Conservation (phyloP, 148 eudicot genomes). For the Salicornia ramosissima region DNA sequence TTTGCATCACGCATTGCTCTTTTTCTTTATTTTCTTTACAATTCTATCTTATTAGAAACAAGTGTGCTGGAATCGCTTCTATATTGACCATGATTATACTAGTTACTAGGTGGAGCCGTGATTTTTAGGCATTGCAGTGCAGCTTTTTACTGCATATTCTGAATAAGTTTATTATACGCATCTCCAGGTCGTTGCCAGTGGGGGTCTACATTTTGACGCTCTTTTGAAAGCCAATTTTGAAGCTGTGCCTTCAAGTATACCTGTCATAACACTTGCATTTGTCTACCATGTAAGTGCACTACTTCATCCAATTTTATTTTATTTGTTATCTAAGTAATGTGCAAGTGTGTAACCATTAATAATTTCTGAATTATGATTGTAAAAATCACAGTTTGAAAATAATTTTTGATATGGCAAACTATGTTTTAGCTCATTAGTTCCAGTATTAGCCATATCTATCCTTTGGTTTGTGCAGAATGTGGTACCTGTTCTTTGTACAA, state of each 20-base stretch:
- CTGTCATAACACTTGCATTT: constrained; percentile 81
- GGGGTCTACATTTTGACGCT: constrained; percentile 80
- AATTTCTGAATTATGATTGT: not conserved
- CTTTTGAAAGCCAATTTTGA: constrained; percentile 74
- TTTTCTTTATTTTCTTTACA: not conserved
- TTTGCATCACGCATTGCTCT: not conserved
- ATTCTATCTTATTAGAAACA: not conserved
- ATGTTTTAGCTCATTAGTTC: constrained; percentile 1
- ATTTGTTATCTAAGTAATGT: not conserved
- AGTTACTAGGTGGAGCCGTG: not conserved
- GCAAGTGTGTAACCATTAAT: too few species aligned
- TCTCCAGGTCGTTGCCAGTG: constrained; percentile 71
- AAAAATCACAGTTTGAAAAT: not conserved
- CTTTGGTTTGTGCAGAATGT: constrained; percentile 58
- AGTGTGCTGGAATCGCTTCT: not conserved
- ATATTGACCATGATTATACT: not conserved
- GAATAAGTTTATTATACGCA: not conserved
- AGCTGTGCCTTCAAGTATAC: constrained; percentile 85
- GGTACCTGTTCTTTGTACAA: constrained; percentile 92
- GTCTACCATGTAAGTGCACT: constrained; percentile 68
- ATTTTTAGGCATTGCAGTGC: not conserved
- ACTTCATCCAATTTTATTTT: not conserved
- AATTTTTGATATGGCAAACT: not conserved
- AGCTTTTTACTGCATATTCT: not conserved
- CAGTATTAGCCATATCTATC: constrained; percentile 1